phyloP scores from a whole-genome alignment of 169 alveolate genomes.

The Hepatocystis sp. region DNA sequence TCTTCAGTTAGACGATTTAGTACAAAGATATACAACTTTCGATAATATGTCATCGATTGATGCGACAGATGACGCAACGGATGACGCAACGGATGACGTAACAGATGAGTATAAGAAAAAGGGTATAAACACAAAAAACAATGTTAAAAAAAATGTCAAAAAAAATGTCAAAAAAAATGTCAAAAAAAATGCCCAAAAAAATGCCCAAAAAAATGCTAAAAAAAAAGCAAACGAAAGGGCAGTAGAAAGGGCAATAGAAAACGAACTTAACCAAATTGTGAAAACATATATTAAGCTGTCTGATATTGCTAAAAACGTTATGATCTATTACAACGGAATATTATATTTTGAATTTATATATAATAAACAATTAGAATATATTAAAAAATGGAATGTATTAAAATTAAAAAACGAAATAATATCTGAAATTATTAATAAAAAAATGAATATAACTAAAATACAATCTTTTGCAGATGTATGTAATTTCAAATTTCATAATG shows the following conservation, averaged over 20 bases:
- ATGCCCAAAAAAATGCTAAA: too few species aligned
- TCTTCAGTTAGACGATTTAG: background rate
- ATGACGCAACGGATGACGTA: too few species aligned
- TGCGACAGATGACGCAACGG: too few species aligned
- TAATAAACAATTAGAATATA: constrained; percentile 43
- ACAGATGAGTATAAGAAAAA: too few species aligned
- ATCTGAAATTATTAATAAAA: constrained; percentile 43
- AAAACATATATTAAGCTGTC: constrained; percentile 60
- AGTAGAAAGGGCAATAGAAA: too few species aligned
- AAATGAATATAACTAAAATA: constrained; percentile 18
- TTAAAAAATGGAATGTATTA: constrained; percentile 52
- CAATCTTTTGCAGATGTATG: constrained; percentile 21
- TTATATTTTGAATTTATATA: constrained; percentile 54
- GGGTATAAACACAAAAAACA: too few species aligned
- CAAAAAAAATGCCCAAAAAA: too few species aligned
- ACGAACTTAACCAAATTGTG: background rate
- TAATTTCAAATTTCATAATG: constrained; percentile 34
- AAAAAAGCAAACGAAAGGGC: too few species aligned
- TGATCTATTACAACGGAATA: constrained; percentile 32
- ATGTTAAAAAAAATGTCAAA: too few species aligned
- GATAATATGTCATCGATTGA: too few species aligned
- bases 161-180: too few species aligned
- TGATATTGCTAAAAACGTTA: constrained; percentile 11
- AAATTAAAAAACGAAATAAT: constrained; percentile 71
- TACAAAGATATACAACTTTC: too few species aligned